Evolutionary conservation across 208 protist genomes (phyloP), one percentile per base, ranked within the genome.

Genomic region (Crithidia expoeki): DNA sequence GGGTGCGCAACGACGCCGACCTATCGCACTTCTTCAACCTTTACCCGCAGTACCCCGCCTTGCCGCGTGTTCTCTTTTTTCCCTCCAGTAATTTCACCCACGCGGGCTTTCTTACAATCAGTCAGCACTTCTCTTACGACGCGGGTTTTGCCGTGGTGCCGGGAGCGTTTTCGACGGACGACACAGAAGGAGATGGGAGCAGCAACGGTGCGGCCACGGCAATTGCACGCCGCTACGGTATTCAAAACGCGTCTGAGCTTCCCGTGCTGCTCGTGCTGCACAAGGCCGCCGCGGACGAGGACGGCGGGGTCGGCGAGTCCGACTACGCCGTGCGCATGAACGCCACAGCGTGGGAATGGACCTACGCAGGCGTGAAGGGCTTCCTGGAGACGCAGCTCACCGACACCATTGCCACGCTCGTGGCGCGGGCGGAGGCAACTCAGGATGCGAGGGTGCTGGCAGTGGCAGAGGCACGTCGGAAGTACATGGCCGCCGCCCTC

Each of bases 21-120:
- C 55, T 86, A 21, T 42, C 40, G 3, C 46, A 58, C 47, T 69
- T 79, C n/a, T 79, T 90, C n/a, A 16, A 16, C 1, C 46, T 58
- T 28, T 76, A 75, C 59, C 74, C 76, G 0, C 50, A 62, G 17
- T 85, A 81, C 53, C 68, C 75, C 10, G 30, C 52, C 4, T 56
- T 86, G 19, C 81, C 81, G 1, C 80, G 68, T 38, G 74, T 90
- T 2, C 64, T 90, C 6, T 85, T 81, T 76, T 84, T 90, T 49
- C 72, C 84, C 1, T 47, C 51, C 9, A 33, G 1, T 1, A 51
- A 63, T 23, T 71, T 72, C 33, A 64, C 78, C 9, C 58, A 68
- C 14, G 72, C 72, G 2, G 68, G 75, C 4, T 78, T 77, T 49
- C 68, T 71, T 19, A 17, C 71, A 4, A 6, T 79, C 16, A 78